Evolutionary conservation across 78 protist species (phyloP).

Genomic region (Capsaspora owczarzaki): DNA sequence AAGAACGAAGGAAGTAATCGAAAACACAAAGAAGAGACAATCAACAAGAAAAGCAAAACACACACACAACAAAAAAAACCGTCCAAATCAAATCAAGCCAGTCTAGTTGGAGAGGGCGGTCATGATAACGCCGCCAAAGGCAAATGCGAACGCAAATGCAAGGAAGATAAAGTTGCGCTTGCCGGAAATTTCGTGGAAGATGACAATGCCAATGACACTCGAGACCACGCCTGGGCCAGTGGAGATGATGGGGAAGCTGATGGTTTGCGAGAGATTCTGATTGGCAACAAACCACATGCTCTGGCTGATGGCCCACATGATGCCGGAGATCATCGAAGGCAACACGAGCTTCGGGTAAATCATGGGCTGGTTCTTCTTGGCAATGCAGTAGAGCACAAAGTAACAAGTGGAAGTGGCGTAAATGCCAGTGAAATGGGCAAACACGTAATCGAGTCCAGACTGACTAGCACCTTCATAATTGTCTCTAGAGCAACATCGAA

Average conservation of each 20-base stretch:
- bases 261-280: constrained; percentile 33
- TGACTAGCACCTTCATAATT: not conserved
- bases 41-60: not conserved
- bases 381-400: constrained; percentile 44
- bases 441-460: constrained; percentile 43
- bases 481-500: not conserved
- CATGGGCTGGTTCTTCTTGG: constrained; percentile 39
- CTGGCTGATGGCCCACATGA: constrained; percentile 65
- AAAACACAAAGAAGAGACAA: not conserved
- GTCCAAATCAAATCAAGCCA: not conserved
- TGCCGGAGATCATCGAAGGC: constrained; percentile 66
- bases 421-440: constrained; percentile 76
- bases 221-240: constrained; percentile 66
- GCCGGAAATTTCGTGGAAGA: constrained; percentile 72
- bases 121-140: not conserved
- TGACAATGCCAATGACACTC: constrained; percentile 49
- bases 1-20: not conserved
- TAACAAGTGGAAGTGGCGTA: constrained; percentile 48
- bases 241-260: constrained; percentile 64
- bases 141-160: constrained; percentile 26
- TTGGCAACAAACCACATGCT: constrained; percentile 44
- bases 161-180: constrained; percentile 45
- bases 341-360: constrained; percentile 44
- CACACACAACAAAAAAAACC: not conserved
- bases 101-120: not conserved